Base-by-base conservation (phyloP, 164 flowering plant genomes). In the Chimonanthus salicifolius region DNA sequence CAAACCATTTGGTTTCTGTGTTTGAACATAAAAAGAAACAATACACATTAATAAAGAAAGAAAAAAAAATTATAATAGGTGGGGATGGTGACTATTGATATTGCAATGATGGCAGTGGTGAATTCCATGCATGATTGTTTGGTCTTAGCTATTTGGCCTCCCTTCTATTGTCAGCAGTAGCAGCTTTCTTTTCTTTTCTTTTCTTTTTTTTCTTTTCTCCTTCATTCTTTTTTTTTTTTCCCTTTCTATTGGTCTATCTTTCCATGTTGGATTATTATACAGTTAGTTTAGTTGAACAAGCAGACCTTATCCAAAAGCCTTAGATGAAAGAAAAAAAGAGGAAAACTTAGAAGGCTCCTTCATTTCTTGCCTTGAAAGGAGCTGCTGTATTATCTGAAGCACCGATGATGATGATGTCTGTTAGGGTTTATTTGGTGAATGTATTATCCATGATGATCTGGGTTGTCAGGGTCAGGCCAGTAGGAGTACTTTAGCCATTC, bases 401-500 rank as follows among this genome's bases (percentile, higher is more conserved):
- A 73, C 72, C 77, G 82, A 84, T 70, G 64, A 78, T 84, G 77
- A 76, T 79, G 78, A 13, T 82, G 80, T 81, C 83, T 77, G 62
- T 74, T 51, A 69, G 63, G 72, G 16, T 66, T 46, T 72, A n/a
- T 71, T 47, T 64, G 68, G 48, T 65, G 10, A n/a, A 15, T 54
- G 68, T 43, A 6, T 33, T 68, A 68, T 58, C 70, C 70, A 68
- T 68, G 70, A 68, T 68, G 70, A 68, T 68, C 54, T 68, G 70
- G 70, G 43, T 68, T 68, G 70, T 68, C 70, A 68, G 70, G 92
- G 78, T 88, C 97, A 60, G 88, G 89, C 98, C 98, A 94, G 87
- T 83, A 94, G 80, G 90, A 84, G 86, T 89, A 94, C 86, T 90
- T 92, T 73, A 82, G 67, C 84, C 87, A 87, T 74, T 87, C 89